Conservation (phyloP, 805 yeast genomes). For the Candida piceae region DNA sequence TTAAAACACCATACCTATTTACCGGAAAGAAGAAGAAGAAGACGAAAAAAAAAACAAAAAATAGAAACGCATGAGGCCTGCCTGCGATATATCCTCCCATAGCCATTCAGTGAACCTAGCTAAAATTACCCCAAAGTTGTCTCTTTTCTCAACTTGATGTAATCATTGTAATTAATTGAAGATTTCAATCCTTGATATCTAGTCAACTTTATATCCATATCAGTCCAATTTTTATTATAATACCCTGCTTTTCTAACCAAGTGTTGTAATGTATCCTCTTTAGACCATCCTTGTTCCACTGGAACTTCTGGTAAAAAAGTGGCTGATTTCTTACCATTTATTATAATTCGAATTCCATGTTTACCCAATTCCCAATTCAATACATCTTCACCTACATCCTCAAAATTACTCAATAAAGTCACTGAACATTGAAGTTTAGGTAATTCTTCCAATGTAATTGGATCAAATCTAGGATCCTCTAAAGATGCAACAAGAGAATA, state of each 20-base stretch:
- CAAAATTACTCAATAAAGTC: constrained; percentile 60
- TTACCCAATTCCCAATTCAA: constrained; percentile 76
- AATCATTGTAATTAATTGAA: constrained; percentile 38
- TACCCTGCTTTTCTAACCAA: constrained; percentile 71
- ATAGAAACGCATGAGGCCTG: no score
- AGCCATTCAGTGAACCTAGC: no score
- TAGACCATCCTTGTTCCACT: constrained; percentile 77
- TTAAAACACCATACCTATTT: no score
- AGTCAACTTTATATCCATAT: constrained; percentile 39
- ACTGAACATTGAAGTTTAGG: constrained; percentile 49
- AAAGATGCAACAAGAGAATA: constrained; percentile 70
- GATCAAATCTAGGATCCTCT: constrained; percentile 72
- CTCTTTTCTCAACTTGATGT: constrained; percentile 21
- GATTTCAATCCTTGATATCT: constrained; percentile 54
- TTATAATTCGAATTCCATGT: constrained; percentile 71
- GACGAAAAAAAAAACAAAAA: no score
- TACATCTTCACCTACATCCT: constrained; percentile 39
- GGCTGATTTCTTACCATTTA: constrained; percentile 48
- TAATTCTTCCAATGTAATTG: constrained; percentile 55
- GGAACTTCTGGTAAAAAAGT: constrained; percentile 93
- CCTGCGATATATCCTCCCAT: no score
- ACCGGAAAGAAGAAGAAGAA: no score
- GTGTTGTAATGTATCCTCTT: constrained; percentile 62
- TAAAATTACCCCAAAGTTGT: no score
- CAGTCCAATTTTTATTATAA: constrained; percentile 18